Percentiles rank a stretch among this genome's conserved stretches.
phyloP scores from a whole-genome alignment of 768 basidiomycete genomes.

The Kwoniella newhampshirensis region DNA sequence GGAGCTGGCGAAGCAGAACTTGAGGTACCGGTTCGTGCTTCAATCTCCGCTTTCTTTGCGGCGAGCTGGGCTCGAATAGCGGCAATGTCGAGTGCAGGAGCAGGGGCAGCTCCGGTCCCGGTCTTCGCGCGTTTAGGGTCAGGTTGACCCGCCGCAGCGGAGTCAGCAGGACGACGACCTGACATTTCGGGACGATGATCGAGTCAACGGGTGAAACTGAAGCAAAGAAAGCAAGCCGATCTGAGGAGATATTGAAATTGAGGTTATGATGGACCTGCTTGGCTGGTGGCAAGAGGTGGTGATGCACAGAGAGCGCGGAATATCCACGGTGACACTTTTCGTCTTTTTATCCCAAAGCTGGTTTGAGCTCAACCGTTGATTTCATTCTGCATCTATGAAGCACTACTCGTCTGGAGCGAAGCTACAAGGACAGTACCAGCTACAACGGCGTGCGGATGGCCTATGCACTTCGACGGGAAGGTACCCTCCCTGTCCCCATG shows the following conservation, averaged over 20 bases:
- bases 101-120: constrained; percentile 5
- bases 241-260: too few species aligned
- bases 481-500: too few species aligned
- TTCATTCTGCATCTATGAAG: too few species aligned
- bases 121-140: constrained; percentile 37
- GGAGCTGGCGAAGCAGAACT: constrained; percentile 18
- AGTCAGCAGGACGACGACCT: constrained; percentile 38
- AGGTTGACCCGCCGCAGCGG: constrained; percentile 27
- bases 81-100: constrained; percentile 39
- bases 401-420: too few species aligned
- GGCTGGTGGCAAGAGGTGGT: background rate
- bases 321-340: too few species aligned
- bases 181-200: constrained; percentile 27
- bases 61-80: constrained; percentile 52
- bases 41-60: constrained; percentile 39
- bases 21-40: constrained; percentile 21
- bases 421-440: too few species aligned
- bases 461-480: too few species aligned
- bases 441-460: too few species aligned
- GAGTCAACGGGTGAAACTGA: too few species aligned
- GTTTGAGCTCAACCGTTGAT: too few species aligned
- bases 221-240: too few species aligned
- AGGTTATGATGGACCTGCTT: background rate
- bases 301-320: background rate
- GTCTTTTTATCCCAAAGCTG: too few species aligned